A percentile compares a stretch with the other conserved stretches of the same genome.
Conservation (phyloP, 2,329 filamentous ascomycete genomes). For the Tympanopsis confertula region DNA sequence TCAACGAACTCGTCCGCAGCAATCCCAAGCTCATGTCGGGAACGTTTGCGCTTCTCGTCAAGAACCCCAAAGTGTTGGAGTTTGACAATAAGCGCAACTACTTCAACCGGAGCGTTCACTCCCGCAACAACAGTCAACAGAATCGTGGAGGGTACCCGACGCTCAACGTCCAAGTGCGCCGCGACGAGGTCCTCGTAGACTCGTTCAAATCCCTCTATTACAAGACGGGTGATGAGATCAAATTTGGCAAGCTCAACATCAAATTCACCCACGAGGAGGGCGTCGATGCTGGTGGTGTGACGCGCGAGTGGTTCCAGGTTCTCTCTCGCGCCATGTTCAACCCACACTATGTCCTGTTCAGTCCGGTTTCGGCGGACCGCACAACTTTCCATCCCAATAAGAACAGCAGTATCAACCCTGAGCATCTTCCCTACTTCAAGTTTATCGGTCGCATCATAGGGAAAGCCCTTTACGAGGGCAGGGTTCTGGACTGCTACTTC, state of each 20-base stretch:
- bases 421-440: conserved; percentile 97
- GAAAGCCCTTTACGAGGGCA: conserved; percentile 91
- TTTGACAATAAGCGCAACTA: conserved; percentile 99
- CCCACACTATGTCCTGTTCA: conserved; percentile 91
- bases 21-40: conserved; percentile 98
- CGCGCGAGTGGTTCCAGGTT: conserved; percentile 97
- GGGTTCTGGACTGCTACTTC: conserved; percentile 95
- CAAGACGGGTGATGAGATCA: conserved; percentile 94
- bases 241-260: conserved; percentile 96
- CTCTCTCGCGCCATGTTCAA: conserved; percentile 98
- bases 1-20: conserved; percentile 93
- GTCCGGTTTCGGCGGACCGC: conserved; percentile 88
- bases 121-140: conserved; percentile 52
- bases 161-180: conserved; percentile 82
- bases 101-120: conserved; percentile 87
- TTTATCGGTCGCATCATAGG: conserved; percentile 98
- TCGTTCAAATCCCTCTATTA: conserved; percentile 98
- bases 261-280: conserved; percentile 95
- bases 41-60: conserved; percentile 88
- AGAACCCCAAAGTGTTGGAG: conserved; percentile 96
- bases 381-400: conserved; percentile 98
- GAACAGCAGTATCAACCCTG: conserved; percentile 82
- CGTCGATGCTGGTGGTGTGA: conserved; percentile 93
- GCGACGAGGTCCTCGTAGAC: conserved; percentile 93
- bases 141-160: conserved; percentile 47